Percentiles rank a stretch among this genome's conserved stretches.
Evolutionary conservation across 2,329 filamentous ascomycete genomes (phyloP).

Genomic region (Fusarium nurragi): DNA sequence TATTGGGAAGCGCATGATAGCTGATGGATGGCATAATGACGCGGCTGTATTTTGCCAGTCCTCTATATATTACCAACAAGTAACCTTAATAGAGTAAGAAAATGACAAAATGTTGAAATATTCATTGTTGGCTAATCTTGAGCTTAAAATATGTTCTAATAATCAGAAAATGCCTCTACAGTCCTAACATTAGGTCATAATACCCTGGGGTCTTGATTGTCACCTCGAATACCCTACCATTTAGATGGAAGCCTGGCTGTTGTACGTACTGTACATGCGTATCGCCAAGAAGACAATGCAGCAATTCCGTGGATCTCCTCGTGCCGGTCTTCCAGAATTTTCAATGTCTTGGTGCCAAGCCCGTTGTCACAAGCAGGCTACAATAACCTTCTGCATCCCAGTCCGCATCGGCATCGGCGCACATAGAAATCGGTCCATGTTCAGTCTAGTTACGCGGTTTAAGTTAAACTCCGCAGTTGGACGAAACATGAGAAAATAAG

Average conservation of each 20-base stretch:
- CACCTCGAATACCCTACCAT: background rate
- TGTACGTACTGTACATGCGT: background rate
- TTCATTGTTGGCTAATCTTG: background rate
- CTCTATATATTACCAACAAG: background rate
- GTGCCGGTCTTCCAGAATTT: slow-evolving; percentile 25
- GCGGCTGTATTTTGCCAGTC: background rate
- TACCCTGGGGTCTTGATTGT: background rate
- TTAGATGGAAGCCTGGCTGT: background rate
- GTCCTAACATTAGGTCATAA: background rate
- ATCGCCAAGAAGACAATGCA: slow-evolving; percentile 16
- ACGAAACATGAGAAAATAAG: background rate
- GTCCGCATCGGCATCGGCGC: background rate
- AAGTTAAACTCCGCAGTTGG: background rate
- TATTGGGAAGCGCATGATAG: background rate
- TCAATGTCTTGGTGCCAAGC: slow-evolving; percentile 2
- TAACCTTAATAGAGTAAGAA: background rate
- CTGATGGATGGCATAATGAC: slow-evolving; percentile 27
- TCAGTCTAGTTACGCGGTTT: background rate
- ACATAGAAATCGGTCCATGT: slow-evolving; percentile 10
- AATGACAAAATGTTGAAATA: background rate
- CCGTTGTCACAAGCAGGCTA: background rate
- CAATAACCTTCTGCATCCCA: background rate
- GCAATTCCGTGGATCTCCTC: slow-evolving; percentile 14
- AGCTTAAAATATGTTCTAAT: background rate
- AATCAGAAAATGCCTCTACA: background rate